phyloP scores from a whole-genome alignment of 768 basidiomycete species.

The Phallus indusiatus region DNA sequence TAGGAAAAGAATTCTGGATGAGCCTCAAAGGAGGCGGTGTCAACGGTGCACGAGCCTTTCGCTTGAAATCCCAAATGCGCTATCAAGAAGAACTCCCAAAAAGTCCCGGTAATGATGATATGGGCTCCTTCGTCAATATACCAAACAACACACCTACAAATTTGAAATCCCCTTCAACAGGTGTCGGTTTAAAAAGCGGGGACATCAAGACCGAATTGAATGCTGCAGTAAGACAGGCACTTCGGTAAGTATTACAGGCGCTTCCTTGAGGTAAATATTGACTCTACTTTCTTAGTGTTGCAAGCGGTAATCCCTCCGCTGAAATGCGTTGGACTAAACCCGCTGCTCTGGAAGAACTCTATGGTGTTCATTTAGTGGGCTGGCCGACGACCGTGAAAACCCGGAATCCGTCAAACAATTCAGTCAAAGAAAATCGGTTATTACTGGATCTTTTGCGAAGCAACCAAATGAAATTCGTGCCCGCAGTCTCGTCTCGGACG shows the following conservation, averaged over 20 bases:
- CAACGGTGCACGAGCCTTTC: slow-evolving; percentile 48
- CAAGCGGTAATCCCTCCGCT: slow-evolving; percentile 50
- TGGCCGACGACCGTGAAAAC: slow-evolving; percentile 53
- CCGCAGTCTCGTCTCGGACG: background rate
- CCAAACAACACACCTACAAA: background rate
- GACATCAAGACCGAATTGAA: slow-evolving; percentile 46
- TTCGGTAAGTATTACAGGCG: slow-evolving; percentile 32
- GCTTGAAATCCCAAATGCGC: slow-evolving; percentile 14
- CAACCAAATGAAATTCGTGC: background rate
- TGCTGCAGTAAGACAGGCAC: slow-evolving; percentile 39
- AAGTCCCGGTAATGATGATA: background rate
- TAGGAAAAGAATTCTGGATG: slow-evolving; percentile 60
- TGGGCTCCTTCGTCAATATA: background rate
- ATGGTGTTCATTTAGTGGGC: slow-evolving; percentile 51
- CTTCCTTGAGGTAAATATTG: background rate
- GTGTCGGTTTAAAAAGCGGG: slow-evolving; percentile 17
- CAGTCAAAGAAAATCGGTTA: background rate
- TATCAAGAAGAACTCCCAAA: background rate
- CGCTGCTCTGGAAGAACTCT: slow-evolving; percentile 37
- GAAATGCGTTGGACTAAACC: slow-evolving; percentile 75
- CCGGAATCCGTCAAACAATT: slow-evolving; percentile 45
- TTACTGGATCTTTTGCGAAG: slow-evolving; percentile 2
- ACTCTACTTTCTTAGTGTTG: slow-evolving; percentile 26
- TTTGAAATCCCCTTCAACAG: slow-evolving; percentile 17
- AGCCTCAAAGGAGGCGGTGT: slow-evolving; percentile 50